Base-by-base conservation (phyloP, 2,329 filamentous ascomycete species). In the Colletotrichum paranaense region DNA sequence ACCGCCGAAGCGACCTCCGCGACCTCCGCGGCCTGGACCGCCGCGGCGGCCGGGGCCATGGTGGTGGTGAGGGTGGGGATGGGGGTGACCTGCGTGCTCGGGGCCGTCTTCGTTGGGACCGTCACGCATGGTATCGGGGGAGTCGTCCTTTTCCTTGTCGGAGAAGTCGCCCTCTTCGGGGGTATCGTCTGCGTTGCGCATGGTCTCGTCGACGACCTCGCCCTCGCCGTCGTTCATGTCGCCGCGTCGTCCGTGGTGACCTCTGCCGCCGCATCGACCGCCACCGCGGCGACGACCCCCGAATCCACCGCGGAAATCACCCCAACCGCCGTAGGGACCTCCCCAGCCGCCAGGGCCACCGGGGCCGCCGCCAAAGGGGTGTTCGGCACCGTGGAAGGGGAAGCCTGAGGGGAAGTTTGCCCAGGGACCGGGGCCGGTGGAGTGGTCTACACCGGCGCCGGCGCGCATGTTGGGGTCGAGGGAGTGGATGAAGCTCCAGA, bases 391-490 rank as follows among this genome's bases (percentile, higher is more conserved):
- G 57, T 77, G 67, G 28, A 83, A 84, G 32, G 83, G 81, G 66
- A 84, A 84, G 28, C 81, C 81, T 1, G 77, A 69, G 49, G 78
- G 78, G 66, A 80, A 79, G 65, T 76, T 68, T 53, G 64, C 74
- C 68, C 75, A 76, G 35, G 78, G 68, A 38, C 76, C 77, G 35
- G 78, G 68, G 42, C 76, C 77, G 46, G 77, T 58, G 49, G 79
- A 76, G 74, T 84, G 83, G 70, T 86, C 84, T 67, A 84, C 81
- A 59, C 84, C 83, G 22, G 78, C 78, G 55, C 84, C 82, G 46
- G 79, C 76, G 52, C 56, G 62, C 55, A 69, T 76, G 55, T 76
- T 78, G 26, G 81, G 79, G 72, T 82, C 79, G 38, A 82, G 74
- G 26, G 79, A 78, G 72, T 80, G 80, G 75, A 84, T 60, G 68